Evolutionary conservation across 2,329 filamentous ascomycete species (phyloP).

Genomic region (Colletotrichum falcatum): DNA sequence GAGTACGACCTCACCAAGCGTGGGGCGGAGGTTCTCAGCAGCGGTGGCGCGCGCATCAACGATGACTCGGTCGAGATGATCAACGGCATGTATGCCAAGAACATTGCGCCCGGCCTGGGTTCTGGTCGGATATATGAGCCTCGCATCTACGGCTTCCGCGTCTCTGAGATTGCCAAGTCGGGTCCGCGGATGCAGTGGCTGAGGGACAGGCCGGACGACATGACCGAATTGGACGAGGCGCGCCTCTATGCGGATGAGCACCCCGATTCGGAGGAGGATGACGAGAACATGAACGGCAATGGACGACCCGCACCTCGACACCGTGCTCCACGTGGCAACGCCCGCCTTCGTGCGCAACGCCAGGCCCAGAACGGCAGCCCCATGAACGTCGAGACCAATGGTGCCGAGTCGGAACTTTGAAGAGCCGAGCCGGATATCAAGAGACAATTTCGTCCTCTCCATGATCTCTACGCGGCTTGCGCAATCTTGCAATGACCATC

Average conservation of each 20-base stretch:
- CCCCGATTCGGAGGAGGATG: slow-evolving; percentile 69
- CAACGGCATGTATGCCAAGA: slow-evolving; percentile 88
- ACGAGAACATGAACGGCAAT: slow-evolving; percentile 60
- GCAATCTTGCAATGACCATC: not conserved
- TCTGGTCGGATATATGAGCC: slow-evolving; percentile 89
- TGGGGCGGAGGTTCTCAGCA: slow-evolving; percentile 68
- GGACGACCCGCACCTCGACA: slow-evolving; percentile 56
- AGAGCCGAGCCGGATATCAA: slow-evolving; percentile 3
- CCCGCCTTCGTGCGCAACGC: slow-evolving; percentile 55
- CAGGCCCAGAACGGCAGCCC: slow-evolving; percentile 67
- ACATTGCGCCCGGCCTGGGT: slow-evolving; percentile 90
- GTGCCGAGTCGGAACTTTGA: slow-evolving; percentile 67
- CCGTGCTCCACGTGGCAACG: slow-evolving; percentile 55
- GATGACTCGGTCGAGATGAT: slow-evolving; percentile 68
- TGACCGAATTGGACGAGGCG: slow-evolving; percentile 88
- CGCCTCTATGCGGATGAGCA: slow-evolving; percentile 64
- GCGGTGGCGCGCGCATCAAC: slow-evolving; percentile 48
- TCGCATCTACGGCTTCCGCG: slow-evolving; percentile 95
- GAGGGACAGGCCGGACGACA: slow-evolving; percentile 82
- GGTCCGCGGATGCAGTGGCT: slow-evolving; percentile 98
- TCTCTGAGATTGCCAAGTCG: slow-evolving; percentile 88
- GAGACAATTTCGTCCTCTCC: not conserved
- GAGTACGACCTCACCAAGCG: slow-evolving; percentile 89
- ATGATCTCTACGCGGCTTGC: not conserved
- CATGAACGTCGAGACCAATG: slow-evolving; percentile 68